phyloP scores from a whole-genome alignment of 148 eudicot genomes.

The Amaranthus palmeri region DNA sequence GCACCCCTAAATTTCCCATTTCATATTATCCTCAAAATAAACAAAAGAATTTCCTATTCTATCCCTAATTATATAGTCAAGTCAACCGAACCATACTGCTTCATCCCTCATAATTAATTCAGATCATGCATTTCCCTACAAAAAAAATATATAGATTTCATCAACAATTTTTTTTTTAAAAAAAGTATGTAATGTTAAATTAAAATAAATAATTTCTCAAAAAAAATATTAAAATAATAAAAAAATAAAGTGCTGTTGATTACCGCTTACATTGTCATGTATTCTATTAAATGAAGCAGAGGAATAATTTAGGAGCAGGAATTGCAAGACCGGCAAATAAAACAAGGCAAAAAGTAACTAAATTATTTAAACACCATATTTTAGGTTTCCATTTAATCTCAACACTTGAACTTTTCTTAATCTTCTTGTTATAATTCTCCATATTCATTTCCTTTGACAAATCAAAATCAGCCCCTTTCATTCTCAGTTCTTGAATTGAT shows the following conservation, averaged over 20 bases:
- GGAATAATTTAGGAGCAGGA: constrained; percentile 41
- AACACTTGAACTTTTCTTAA: constrained; percentile 77
- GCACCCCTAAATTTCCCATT: background rate
- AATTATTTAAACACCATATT: constrained; percentile 28
- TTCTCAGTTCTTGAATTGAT: constrained; percentile 67
- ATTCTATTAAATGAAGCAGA: constrained; percentile 26
- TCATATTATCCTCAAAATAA: background rate
- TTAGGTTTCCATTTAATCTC: constrained; percentile 52
- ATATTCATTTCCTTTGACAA: constrained; percentile 46
- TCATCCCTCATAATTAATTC: background rate
- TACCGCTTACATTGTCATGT: no score
- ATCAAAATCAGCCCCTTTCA: constrained; percentile 62
- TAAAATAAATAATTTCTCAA: background rate
- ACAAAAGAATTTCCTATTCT: background rate
- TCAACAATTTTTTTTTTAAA: background rate
- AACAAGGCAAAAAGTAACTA: constrained; percentile 27
- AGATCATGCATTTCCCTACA: constrained; percentile 4
- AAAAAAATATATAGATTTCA: background rate
- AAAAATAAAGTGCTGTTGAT: no score
- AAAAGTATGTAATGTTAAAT: no score
- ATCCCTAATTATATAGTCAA: background rate
- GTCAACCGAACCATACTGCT: constrained; percentile 8
- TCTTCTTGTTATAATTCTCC: constrained; percentile 25
- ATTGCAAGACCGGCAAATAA: constrained; percentile 33
- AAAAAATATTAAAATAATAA: background rate